Evolutionary conservation across 2,329 filamentous ascomycete species (phyloP).

Genomic region (Fusarium drepaniforme): DNA sequence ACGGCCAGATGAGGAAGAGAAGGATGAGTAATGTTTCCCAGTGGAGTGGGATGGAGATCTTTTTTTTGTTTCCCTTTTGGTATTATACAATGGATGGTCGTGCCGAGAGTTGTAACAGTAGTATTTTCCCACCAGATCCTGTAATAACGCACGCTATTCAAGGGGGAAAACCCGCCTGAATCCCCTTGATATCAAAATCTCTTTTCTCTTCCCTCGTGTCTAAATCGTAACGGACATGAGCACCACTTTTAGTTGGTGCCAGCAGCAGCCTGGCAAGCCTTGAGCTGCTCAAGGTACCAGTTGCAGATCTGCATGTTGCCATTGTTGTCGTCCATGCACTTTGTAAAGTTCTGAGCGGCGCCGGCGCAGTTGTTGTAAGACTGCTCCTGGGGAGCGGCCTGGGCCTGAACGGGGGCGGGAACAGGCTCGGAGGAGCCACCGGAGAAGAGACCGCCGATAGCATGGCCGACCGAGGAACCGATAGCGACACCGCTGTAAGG

Average conservation of each 20-base stretch:
- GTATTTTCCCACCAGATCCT: slow-evolving; percentile 31
- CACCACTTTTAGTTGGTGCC: slow-evolving; percentile 65
- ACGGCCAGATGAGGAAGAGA: slow-evolving; percentile 69
- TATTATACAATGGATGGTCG: slow-evolving; percentile 46
- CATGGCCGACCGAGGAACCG: slow-evolving; percentile 95
- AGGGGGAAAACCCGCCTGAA: slow-evolving; percentile 21
- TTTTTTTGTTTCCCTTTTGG: slow-evolving; percentile 30
- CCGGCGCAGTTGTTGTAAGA: slow-evolving; percentile 78
- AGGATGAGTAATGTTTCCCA: slow-evolving; percentile 38
- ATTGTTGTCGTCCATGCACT: slow-evolving; percentile 95
- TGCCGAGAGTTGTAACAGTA: slow-evolving; percentile 42
- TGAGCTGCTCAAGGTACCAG: slow-evolving; percentile 98
- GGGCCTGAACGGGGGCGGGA: slow-evolving; percentile 62
- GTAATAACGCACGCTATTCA: slow-evolving; percentile 39
- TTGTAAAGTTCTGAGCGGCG: slow-evolving; percentile 88
- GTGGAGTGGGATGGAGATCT: slow-evolving; percentile 44
- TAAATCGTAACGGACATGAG: neutral
- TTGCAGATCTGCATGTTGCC: slow-evolving; percentile 96
- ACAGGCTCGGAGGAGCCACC: slow-evolving; percentile 73
- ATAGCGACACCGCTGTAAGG: slow-evolving; percentile 88
- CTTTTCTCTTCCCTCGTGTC: neutral
- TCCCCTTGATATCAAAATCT: slow-evolving; percentile 18
- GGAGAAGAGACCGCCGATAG: slow-evolving; percentile 88
- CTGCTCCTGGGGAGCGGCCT: slow-evolving; percentile 58
- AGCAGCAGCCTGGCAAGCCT: slow-evolving; percentile 85